Evolutionary conservation across 2,329 filamentous ascomycete species (phyloP).

Genomic region (Exophiala calicioides): DNA sequence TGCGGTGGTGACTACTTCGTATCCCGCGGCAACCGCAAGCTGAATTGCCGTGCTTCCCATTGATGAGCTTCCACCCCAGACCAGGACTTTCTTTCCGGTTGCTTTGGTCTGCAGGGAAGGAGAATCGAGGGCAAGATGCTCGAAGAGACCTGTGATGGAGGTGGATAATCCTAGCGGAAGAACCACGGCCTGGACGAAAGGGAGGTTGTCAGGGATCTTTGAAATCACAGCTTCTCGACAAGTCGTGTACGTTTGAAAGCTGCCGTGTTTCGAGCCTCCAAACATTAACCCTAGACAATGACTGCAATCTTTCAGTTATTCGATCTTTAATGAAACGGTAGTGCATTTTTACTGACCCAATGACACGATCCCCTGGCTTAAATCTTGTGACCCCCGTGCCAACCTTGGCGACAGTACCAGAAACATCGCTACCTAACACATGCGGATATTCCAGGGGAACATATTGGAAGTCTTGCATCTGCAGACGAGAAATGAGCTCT

Average conservation of each 20-base stretch:
- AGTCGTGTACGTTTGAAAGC: conserved; percentile 36
- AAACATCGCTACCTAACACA: conserved; percentile 24
- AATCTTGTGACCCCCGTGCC: conserved; percentile 16
- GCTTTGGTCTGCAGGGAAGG: conserved; percentile 1
- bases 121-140: conserved; percentile 30
- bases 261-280: conserved; percentile 30
- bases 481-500: too few species aligned
- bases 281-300: conserved; percentile 19
- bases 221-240: conserved; percentile 27
- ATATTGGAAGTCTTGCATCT: conserved; percentile 33
- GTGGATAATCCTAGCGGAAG: conserved; percentile 37
- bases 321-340: too few species aligned
- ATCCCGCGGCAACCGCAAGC: conserved; percentile 34
- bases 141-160: conserved; percentile 34
- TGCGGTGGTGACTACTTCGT: conserved; percentile 38
- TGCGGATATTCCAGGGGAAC: conserved; percentile 26
- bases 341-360: conserved; percentile 31
- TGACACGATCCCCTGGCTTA: conserved; percentile 33
- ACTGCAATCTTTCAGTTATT: conserved; percentile 2
- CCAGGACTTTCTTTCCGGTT: conserved; percentile 32
- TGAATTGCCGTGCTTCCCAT: conserved; percentile 36
- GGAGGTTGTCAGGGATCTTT: conserved; percentile 33
- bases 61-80: conserved; percentile 38
- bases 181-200: conserved; percentile 34
- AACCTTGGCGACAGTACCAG: conserved; percentile 18